Base-by-base conservation (phyloP, 2,329 filamentous ascomycete species). In the Trichoderma sp. region DNA sequence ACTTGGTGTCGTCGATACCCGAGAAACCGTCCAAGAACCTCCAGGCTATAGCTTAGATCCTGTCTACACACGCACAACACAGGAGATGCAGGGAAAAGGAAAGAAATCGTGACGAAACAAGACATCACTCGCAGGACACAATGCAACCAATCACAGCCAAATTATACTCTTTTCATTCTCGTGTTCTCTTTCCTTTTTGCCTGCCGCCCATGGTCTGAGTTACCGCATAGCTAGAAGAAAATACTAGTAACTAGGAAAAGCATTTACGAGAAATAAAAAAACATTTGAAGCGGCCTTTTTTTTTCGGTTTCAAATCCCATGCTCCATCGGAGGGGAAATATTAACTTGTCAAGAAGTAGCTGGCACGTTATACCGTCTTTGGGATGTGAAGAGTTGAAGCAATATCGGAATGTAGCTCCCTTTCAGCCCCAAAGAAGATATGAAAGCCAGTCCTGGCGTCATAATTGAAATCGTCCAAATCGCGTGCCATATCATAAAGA, bases 381-480 rank as follows among this genome's bases (percentile, higher is more conserved):
- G 73, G 73, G 59, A 73, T 65, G 72, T 70, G 71, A 67, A 71
- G 71, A 73, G 70, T 63, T 72, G 72, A 71, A 73, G 71, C 73
- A 71, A 71, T 69, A 73, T 69, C 65, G 39, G 60, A 70, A 70
- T 69, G 69, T 70, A 75, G 69, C 70, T 76, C 70, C 73, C 69
- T 67, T 69, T 70, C 70, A 70, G 65, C 72, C 71, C 66, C 61
- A 73, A 72, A 67, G 71, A 70, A 72, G 71, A 71, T 74, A 70
- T 69, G 73, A 70, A 71, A 71, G 67, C 69, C 70, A 71, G 74
- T 71, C 68, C 67, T 73, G 71, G 69, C 72, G 74, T 75, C 72
- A 72, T 79, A 79, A 77, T 73, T 77, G 72, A 79, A 78, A 74
- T 78, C 74, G 74, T 79, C 74, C 70, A 76, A 80, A 76, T 78